Conservation (phyloP, 768 basidiomycete genomes). For the Leccinum boreale region DNA sequence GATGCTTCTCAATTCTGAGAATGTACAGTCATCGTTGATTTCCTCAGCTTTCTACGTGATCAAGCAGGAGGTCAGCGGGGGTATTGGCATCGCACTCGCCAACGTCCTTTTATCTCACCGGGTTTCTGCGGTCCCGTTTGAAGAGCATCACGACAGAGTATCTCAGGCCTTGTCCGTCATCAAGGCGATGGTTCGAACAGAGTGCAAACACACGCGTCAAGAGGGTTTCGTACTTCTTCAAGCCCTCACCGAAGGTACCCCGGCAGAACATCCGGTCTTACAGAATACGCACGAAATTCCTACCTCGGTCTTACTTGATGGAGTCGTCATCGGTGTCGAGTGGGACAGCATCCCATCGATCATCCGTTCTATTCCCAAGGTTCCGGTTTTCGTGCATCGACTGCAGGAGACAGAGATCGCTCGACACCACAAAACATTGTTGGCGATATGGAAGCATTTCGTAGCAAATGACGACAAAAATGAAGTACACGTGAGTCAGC, state of each 20-base stretch:
- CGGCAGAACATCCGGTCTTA: conserved; percentile 3
- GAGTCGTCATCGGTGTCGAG: conserved; percentile 34
- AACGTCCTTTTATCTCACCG: conserved; percentile 33
- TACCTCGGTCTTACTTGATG: conserved; percentile 42
- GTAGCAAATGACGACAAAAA: conserved; percentile 18
- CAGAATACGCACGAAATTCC: conserved; percentile 22
- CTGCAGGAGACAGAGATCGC: conserved; percentile 40
- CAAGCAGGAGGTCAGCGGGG: conserved; percentile 44
- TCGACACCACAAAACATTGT: conserved; percentile 37
- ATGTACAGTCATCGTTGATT: conserved; percentile 23
- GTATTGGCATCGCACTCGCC: conserved; percentile 43
- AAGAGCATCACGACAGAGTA: conserved; percentile 23
- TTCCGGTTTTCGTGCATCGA: conserved; percentile 28
- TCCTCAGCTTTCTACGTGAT: conserved; percentile 42
- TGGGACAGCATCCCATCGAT: conserved; percentile 23
- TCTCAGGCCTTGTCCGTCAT: conserved; percentile 37
- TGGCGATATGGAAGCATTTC: conserved; percentile 36
- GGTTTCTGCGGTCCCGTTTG: background rate
- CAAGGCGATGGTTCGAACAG: conserved; percentile 34
- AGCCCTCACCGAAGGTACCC: conserved; percentile 31
- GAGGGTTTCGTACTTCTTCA: conserved; percentile 37
- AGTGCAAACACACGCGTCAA: conserved; percentile 22
- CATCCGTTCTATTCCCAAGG: conserved; percentile 26
- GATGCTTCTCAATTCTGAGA: conserved; percentile 27
- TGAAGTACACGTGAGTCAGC: conserved; percentile 25